Evolutionary conservation across 2,329 filamentous ascomycete genomes (phyloP).

Genomic region (Ceratocystis alfenasii): DNA sequence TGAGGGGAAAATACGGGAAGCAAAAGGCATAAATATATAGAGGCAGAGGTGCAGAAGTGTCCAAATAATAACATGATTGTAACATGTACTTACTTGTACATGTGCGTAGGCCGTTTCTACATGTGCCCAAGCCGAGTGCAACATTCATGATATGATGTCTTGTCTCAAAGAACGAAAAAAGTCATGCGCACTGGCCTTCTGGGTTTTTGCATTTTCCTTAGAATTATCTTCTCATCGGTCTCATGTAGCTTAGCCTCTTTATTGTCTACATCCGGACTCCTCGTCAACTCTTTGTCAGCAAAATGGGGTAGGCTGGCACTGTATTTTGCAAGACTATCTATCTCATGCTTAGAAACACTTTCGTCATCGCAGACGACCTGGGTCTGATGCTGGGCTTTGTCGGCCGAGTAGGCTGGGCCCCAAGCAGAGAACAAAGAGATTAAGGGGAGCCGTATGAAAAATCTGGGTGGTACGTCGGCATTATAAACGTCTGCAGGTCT

Average conservation of each 20-base stretch:
- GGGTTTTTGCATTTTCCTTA: background rate
- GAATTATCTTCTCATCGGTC: background rate
- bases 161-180: slow-evolving; percentile 1
- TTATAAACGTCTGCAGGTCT: too few relatives aligned
- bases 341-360: background rate
- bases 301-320: too few relatives aligned
- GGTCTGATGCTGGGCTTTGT: background rate
- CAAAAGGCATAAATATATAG: background rate
- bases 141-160: background rate
- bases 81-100: background rate
- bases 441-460: background rate
- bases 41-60: background rate
- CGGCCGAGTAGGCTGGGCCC: background rate
- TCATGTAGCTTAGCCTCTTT: too few relatives aligned
- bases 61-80: background rate
- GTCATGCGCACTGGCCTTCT: background rate
- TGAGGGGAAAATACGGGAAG: background rate
- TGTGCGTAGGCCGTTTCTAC: background rate
- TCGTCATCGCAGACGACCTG: background rate
- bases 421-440: background rate
- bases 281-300: background rate
- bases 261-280: background rate
- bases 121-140: slow-evolving; percentile 4
- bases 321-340: too few relatives aligned
- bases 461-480: too few relatives aligned